Conservation (phyloP, 192 early-diverging fungal species). For the Entrophospora sp. region DNA sequence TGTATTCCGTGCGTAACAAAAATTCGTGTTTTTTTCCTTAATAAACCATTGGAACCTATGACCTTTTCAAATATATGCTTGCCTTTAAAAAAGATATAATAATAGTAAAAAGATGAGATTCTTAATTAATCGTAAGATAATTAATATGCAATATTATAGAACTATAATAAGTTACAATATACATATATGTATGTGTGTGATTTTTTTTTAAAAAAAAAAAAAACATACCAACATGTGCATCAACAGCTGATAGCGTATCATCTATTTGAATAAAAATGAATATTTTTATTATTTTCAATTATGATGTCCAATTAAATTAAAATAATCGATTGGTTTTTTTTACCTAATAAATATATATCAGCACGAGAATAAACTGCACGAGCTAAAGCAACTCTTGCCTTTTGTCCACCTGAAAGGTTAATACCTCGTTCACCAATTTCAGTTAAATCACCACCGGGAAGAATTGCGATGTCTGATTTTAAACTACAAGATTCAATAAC, state of each 20-base stretch:
- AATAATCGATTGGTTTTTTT: too few species aligned
- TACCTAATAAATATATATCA: slow-evolving; percentile 73
- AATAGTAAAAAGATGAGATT: too few species aligned
- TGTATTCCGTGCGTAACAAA: slow-evolving; percentile 77
- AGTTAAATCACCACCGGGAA: slow-evolving; percentile 78
- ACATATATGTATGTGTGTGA: too few species aligned
- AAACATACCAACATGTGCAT: slow-evolving; percentile 50
- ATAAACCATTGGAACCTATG: slow-evolving; percentile 73
- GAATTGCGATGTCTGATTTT: slow-evolving; percentile 69
- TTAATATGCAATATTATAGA: neutral
- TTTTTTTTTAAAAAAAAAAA: too few species aligned
- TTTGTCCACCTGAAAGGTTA: slow-evolving; percentile 88
- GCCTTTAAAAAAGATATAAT: neutral
- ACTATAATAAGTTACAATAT: too few species aligned
- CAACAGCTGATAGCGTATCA: slow-evolving; percentile 51
- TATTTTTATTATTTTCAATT: too few species aligned
- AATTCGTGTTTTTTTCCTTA: slow-evolving; percentile 66
- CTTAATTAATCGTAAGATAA: neutral
- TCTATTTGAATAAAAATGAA: slow-evolving; percentile 35
- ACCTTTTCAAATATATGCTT: slow-evolving; percentile 71
- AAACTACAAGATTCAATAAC: slow-evolving; percentile 77
- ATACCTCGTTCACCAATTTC: slow-evolving; percentile 89
- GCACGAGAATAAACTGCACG: slow-evolving; percentile 81
- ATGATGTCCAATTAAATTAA: too few species aligned
- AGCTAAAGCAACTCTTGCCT: slow-evolving; percentile 54